These are phyloP conservation scores for Termitomyces sp. DNA, from an alignment of 768 basidiomycete species.

Conservation along the genomic window DNA sequence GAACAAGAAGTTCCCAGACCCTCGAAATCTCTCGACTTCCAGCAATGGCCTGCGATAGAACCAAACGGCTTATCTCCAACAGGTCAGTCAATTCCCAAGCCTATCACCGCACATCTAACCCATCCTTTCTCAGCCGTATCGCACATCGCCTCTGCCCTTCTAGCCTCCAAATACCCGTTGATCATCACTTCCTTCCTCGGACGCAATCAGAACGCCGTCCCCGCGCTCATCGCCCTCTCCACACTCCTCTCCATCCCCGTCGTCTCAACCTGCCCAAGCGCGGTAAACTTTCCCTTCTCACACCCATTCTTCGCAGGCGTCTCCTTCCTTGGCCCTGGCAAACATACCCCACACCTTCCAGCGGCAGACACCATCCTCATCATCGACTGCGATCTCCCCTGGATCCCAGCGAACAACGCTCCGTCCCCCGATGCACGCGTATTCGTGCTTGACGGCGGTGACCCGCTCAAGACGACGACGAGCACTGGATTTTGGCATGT, in stretches of 20 bases:
- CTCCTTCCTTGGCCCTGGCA: constrained; percentile 45
- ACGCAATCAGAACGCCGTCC: constrained; percentile 47
- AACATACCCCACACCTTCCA: constrained; percentile 46
- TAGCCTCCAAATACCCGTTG: constrained; percentile 51
- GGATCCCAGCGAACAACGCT: constrained; percentile 51
- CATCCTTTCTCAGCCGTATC: constrained; percentile 26
- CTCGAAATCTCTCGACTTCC: constrained; percentile 22
- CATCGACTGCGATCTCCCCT: constrained; percentile 66
- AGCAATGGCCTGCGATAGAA: constrained; percentile 53
- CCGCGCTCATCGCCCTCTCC: constrained; percentile 46
- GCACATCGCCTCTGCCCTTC: constrained; percentile 47
- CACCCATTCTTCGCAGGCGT: constrained; percentile 55
- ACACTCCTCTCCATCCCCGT: constrained; percentile 54
- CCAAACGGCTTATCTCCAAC: constrained; percentile 43
- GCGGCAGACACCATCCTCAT: constrained; percentile 63
- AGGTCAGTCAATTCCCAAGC: constrained; percentile 21
- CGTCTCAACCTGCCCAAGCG: constrained; percentile 47
- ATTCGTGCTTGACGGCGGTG: constrained; percentile 60
- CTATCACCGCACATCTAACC: background rate
- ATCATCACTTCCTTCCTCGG: constrained; percentile 67
- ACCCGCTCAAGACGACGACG: constrained; percentile 59
- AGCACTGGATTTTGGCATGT: constrained; percentile 15
- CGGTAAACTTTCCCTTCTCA: constrained; percentile 53
- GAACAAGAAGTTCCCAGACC: constrained; percentile 56
- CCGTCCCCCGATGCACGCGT: constrained; percentile 46